A percentile compares a stretch with the other conserved stretches of the same genome.
Conservation (phyloP, 2,329 filamentous ascomycete genomes). For the Pestalotiopsis sp. region DNA sequence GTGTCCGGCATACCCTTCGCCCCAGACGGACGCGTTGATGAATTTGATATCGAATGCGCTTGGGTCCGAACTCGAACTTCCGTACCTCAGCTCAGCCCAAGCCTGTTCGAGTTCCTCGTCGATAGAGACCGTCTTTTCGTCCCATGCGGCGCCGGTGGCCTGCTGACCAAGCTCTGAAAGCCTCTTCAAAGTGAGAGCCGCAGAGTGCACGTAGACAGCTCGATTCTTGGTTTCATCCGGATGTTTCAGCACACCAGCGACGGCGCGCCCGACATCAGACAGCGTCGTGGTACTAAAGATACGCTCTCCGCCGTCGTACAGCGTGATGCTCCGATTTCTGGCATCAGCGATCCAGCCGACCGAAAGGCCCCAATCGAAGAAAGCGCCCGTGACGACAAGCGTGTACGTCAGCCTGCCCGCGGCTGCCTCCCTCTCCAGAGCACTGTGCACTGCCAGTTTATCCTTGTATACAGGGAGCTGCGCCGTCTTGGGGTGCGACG, state of each 20-base stretch:
- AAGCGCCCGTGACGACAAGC: constrained; percentile 53
- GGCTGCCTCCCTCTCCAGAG: constrained; percentile 42
- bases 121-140: background rate
- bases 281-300: constrained; percentile 48
- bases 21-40: background rate
- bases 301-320: constrained; percentile 50
- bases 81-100: background rate
- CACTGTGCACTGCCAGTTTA: constrained; percentile 48
- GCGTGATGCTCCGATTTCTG: constrained; percentile 31
- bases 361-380: constrained; percentile 60
- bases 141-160: background rate
- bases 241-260: constrained; percentile 45
- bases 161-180: constrained; percentile 36
- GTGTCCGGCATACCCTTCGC: background rate
- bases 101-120: background rate
- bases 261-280: constrained; percentile 44
- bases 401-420: constrained; percentile 55
- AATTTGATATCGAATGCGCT: background rate
- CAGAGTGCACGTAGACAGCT: constrained; percentile 54
- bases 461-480: constrained; percentile 52
- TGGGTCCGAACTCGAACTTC: background rate
- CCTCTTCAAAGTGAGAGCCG: constrained; percentile 51
- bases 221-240: constrained; percentile 50
- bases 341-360: constrained; percentile 34
- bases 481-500: constrained; percentile 30